Evolutionary conservation across 768 basidiomycete species (phyloP).

Genomic region (Chalciporus piperatus): DNA sequence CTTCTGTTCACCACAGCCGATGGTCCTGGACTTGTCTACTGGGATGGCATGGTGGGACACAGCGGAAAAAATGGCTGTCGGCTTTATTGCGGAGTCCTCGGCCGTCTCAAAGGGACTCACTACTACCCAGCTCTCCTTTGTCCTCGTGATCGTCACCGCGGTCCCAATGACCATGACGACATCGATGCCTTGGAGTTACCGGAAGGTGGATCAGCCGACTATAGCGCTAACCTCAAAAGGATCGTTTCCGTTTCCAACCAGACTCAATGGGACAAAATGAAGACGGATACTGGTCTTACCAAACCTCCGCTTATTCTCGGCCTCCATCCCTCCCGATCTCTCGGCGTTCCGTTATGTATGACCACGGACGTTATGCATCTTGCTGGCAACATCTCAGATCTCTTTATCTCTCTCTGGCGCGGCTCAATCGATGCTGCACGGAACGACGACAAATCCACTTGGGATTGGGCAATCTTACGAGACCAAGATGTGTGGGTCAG

Average conservation of each 20-base stretch:
- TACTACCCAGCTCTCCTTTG: conserved; percentile 35
- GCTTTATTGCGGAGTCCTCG: conserved; percentile 28
- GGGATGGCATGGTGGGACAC: conserved; percentile 37
- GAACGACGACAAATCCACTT: conserved; percentile 20
- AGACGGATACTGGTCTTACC: conserved; percentile 34
- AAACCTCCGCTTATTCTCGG: conserved; percentile 38
- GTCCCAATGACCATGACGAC: conserved; percentile 31
- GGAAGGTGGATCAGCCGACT: conserved; percentile 5
- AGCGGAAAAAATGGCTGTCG: conserved; percentile 35
- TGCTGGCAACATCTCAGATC: conserved; percentile 24
- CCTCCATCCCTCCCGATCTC: conserved; percentile 14
- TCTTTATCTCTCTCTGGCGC: conserved; percentile 23
- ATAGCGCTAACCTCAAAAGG: neutral
- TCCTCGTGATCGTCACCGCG: conserved; percentile 26
- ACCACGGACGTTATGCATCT: conserved; percentile 45
- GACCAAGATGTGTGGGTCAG: conserved; percentile 13
- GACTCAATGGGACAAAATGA: conserved; percentile 23
- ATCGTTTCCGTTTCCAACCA: conserved; percentile 6
- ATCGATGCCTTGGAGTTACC: conserved; percentile 22
- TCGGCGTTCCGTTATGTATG: conserved; percentile 36
- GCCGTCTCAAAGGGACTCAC: conserved; percentile 26
- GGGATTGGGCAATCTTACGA: conserved; percentile 33
- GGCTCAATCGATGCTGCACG: conserved; percentile 13
- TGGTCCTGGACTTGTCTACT: conserved; percentile 21
- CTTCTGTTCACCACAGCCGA: conserved; percentile 25